These are phyloP conservation scores for Quercus bicolor DNA, from an alignment of 306 rosid species.

Conservation along the genomic window DNA sequence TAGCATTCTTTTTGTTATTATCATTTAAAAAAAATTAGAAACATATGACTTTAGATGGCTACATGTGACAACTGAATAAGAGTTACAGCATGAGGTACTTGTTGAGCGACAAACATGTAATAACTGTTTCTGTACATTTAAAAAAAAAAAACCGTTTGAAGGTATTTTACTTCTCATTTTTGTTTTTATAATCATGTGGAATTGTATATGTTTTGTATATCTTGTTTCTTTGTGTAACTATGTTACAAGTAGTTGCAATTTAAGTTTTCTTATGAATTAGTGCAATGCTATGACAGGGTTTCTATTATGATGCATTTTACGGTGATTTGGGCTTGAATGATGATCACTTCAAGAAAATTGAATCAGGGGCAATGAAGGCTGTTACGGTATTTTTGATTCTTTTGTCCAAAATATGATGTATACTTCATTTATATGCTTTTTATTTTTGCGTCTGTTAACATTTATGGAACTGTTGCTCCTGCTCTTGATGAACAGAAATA, in stretches of 20 bases:
- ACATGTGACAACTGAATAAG: neutral
- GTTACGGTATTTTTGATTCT: constrained; percentile 49
- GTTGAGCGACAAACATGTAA: neutral
- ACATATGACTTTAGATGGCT: neutral
- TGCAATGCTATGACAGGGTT: constrained; percentile 57
- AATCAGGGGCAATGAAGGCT: constrained; percentile 64
- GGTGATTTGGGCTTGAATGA: constrained; percentile 91
- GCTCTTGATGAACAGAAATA: neutral
- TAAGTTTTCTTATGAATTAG: neutral
- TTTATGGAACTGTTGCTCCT: neutral
- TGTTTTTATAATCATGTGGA: neutral
- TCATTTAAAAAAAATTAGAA: no score
- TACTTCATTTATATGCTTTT: neutral
- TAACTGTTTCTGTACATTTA: neutral
- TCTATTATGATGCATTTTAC: constrained; percentile 88
- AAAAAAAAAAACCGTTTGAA: no score
- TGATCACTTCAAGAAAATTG: constrained; percentile 80
- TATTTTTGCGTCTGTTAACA: neutral
- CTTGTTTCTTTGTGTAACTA: neutral
- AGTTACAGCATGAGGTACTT: neutral
- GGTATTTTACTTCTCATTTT: neutral
- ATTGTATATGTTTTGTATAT: neutral
- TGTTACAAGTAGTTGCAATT: neutral
- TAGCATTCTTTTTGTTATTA: no score
- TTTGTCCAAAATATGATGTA: neutral